Evolutionary conservation across 179 eudicot genomes (phyloP).

Genomic region (Amaranthus tricolor): DNA sequence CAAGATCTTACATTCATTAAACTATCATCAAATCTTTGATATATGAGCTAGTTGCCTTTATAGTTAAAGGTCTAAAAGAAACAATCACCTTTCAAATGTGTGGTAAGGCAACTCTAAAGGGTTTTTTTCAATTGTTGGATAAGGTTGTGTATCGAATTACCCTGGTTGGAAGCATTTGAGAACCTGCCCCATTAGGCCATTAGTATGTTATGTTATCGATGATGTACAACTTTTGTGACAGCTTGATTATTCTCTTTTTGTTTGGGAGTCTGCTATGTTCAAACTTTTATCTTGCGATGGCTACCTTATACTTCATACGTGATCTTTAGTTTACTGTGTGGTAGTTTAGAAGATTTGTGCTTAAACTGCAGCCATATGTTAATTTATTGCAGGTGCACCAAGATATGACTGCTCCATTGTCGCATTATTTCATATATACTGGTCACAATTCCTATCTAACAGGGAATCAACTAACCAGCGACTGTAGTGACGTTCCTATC

Average conservation of each 20-base stretch:
- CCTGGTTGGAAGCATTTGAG: background rate
- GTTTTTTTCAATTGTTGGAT: background rate
- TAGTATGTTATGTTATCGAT: background rate
- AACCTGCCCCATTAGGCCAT: background rate
- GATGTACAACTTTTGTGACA: background rate
- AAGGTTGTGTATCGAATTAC: background rate
- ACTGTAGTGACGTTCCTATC: constrained; percentile 83
- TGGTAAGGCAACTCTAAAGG: background rate
- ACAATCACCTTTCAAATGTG: background rate
- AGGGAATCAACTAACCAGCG: constrained; percentile 93
- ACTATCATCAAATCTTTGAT: background rate
- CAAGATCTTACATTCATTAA: background rate
- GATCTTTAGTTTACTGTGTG: background rate
- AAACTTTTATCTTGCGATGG: background rate
- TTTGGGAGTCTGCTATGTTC: background rate
- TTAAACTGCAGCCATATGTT: background rate
- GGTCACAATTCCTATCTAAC: constrained; percentile 97
- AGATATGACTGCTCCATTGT: constrained; percentile 82
- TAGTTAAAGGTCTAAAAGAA: background rate
- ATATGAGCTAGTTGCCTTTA: background rate
- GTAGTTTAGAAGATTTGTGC: background rate
- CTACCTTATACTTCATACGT: background rate
- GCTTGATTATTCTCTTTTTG: background rate
- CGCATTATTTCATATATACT: constrained; percentile 84
- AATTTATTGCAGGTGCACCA: constrained; percentile 66